phyloP scores from a whole-genome alignment of 2,329 filamentous ascomycete species.

The Plectosphaerella plurivora region DNA sequence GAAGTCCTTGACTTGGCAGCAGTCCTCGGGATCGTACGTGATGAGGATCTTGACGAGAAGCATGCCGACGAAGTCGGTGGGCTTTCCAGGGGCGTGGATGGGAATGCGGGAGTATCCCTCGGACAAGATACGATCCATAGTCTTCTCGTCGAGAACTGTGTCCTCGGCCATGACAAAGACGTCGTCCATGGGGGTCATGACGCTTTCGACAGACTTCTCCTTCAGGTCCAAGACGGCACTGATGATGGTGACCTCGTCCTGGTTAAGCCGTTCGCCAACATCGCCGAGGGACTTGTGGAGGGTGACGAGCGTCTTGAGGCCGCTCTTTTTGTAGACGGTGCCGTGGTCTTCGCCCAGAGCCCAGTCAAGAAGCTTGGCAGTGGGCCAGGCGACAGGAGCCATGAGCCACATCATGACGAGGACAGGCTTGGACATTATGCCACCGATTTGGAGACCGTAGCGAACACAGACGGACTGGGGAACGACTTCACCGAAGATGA shows the following conservation, averaged over 20 bases:
- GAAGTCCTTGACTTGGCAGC: conserved; percentile 82
- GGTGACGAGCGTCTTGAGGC: conserved; percentile 91
- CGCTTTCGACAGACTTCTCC: conserved; percentile 87
- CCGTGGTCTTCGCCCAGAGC: conserved; percentile 86
- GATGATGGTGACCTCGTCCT: conserved; percentile 98
- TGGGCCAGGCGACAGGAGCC: conserved; percentile 87
- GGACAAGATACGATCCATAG: conserved; percentile 89
- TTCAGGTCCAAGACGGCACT: conserved; percentile 94
- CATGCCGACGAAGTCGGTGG: conserved; percentile 92
- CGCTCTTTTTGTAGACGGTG: conserved; percentile 96
- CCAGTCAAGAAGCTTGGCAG: conserved; percentile 90
- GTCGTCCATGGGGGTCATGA: conserved; percentile 98
- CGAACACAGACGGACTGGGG: conserved; percentile 96
- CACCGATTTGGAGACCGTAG: conserved; percentile 91
- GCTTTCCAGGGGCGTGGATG: conserved; percentile 81
- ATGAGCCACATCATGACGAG: conserved; percentile 87
- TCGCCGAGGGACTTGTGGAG: conserved; percentile 89
- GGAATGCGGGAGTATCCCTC: conserved; percentile 95
- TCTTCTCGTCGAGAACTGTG: conserved; percentile 84
- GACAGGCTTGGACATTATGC: conserved; percentile 87
- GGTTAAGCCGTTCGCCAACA: conserved; percentile 83
- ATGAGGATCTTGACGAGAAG: conserved; percentile 97
- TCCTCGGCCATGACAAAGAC: conserved; percentile 97
- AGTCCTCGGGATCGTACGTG: conserved; percentile 95
- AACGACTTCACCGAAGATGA: conserved; percentile 96